phyloP scores from a whole-genome alignment of 306 rosid genomes.

The Fragaria ananassa region DNA sequence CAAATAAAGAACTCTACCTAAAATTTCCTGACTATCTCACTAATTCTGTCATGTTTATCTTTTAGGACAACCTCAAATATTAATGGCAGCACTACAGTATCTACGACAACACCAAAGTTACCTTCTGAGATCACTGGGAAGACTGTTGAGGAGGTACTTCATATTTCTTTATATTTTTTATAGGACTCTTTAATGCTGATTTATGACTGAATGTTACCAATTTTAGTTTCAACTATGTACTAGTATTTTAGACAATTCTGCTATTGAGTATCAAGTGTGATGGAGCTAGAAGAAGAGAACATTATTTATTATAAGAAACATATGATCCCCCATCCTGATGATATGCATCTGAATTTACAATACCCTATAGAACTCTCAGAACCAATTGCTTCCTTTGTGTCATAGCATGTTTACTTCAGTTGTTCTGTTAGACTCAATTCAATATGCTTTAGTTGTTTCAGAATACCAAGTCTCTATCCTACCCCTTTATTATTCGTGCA shows the following conservation, averaged over 20 bases:
- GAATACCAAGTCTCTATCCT: slow-evolving; percentile 1
- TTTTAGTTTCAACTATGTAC: background rate
- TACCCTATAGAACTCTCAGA: background rate
- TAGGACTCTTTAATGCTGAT: background rate
- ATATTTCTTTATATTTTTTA: slow-evolving; percentile 2
- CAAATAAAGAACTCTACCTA: background rate
- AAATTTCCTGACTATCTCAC: background rate
- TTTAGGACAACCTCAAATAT: slow-evolving; percentile 64
- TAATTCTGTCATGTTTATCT: slow-evolving; percentile 31
- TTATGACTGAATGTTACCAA: background rate
- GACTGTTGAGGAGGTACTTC: slow-evolving; percentile 89
- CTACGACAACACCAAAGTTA: slow-evolving; percentile 56
- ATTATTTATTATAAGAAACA: background rate
- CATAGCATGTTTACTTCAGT: background rate
- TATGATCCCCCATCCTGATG: background rate
- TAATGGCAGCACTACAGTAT: slow-evolving; percentile 35
- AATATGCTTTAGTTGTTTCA: background rate
- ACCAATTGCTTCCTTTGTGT: background rate
- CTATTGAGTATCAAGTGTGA: background rate
- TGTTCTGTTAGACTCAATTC: slow-evolving; percentile 8
- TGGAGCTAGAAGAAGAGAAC: slow-evolving; percentile 2
- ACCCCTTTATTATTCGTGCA: background rate
- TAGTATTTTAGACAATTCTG: background rate
- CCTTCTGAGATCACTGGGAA: slow-evolving; percentile 95
- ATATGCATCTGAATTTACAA: background rate